A percentile compares a stretch with the other conserved stretches of the same genome.
Conservation (phyloP, 352 stramenopile genomes). For the Globisporangium paroecandrum region DNA sequence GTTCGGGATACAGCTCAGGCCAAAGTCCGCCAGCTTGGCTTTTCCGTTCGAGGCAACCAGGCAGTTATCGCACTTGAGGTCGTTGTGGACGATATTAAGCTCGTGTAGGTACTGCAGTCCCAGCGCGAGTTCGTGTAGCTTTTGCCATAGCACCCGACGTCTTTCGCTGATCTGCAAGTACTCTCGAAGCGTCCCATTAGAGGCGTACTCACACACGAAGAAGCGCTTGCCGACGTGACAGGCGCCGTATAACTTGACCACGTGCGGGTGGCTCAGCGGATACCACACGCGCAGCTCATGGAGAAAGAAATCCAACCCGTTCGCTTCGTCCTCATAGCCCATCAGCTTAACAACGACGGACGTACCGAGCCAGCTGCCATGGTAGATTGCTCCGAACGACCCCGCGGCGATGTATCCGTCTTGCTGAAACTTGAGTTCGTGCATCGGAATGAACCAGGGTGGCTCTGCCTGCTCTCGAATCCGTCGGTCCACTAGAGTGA, state of each 20-base stretch:
- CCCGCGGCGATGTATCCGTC: slow-evolving; percentile 15
- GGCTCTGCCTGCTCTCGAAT: slow-evolving; percentile 10
- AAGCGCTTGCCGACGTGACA: slow-evolving; percentile 25
- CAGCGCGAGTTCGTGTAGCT: slow-evolving; percentile 21
- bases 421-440: slow-evolving; percentile 16
- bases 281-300: slow-evolving; percentile 23
- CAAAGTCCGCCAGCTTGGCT: slow-evolving; percentile 26
- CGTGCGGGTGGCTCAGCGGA: slow-evolving; percentile 22
- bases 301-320: slow-evolving; percentile 10
- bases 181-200: slow-evolving; percentile 17
- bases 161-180: not conserved
- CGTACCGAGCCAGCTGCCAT: slow-evolving; percentile 18
- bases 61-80: slow-evolving; percentile 64
- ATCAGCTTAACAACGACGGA: slow-evolving; percentile 16
- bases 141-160: slow-evolving; percentile 1
- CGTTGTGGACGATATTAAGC: slow-evolving; percentile 47
- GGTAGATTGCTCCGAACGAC: slow-evolving; percentile 23
- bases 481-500: slow-evolving; percentile 8
- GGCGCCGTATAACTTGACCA: slow-evolving; percentile 23
- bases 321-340: slow-evolving; percentile 15
- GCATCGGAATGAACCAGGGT: slow-evolving; percentile 17
- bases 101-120: slow-evolving; percentile 55
- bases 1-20: slow-evolving; percentile 17
- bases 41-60: slow-evolving; percentile 39
- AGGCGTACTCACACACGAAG: slow-evolving; percentile 21